These are phyloP conservation scores for Penicillium cosmopolitanum DNA, from an alignment of 495 filamentous ascomycete species.

Conservation along the genomic window DNA sequence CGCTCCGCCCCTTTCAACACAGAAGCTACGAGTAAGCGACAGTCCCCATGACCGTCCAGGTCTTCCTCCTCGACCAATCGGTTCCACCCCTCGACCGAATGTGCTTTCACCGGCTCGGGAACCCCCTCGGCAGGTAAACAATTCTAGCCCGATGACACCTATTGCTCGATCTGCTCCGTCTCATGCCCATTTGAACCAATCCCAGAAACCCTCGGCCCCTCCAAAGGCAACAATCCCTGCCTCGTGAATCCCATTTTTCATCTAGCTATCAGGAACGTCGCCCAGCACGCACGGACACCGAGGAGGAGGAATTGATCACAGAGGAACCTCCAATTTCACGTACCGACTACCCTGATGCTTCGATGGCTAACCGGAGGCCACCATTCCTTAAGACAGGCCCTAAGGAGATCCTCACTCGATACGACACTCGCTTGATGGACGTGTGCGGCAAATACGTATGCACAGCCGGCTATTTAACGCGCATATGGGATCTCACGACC, in stretches of 20 bases:
- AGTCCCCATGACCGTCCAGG: constrained; percentile 58
- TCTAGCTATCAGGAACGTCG: constrained; percentile 30
- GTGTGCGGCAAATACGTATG: constrained; percentile 87
- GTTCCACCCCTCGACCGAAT: constrained; percentile 24
- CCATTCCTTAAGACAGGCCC: constrained; percentile 72
- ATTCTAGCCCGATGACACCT: constrained; percentile 22
- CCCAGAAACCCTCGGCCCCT: constrained; percentile 21
- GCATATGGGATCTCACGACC: constrained; percentile 82
- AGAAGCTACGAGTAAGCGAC: constrained; percentile 33
- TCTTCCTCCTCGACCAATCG: constrained; percentile 58
- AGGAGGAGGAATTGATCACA: constrained; percentile 34
- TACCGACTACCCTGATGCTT: constrained; percentile 80
- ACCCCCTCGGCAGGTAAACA: constrained; percentile 15
- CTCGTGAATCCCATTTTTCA: constrained; percentile 30
- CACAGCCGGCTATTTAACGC: constrained; percentile 80
- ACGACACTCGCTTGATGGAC: constrained; percentile 82
- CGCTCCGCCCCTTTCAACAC: constrained; percentile 33
- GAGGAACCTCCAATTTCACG: constrained; percentile 37
- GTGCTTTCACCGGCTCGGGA: constrained; percentile 40
- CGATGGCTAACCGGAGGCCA: constrained; percentile 80
- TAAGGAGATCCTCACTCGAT: constrained; percentile 76
- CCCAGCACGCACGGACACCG: constrained; percentile 28
- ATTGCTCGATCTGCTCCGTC: constrained; percentile 23
- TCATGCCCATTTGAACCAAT: constrained; percentile 14
- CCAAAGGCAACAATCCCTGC: constrained; percentile 37